Evolutionary conservation across 495 filamentous ascomycete species (phyloP).

Genomic region (Penicilliopsis zonata): DNA sequence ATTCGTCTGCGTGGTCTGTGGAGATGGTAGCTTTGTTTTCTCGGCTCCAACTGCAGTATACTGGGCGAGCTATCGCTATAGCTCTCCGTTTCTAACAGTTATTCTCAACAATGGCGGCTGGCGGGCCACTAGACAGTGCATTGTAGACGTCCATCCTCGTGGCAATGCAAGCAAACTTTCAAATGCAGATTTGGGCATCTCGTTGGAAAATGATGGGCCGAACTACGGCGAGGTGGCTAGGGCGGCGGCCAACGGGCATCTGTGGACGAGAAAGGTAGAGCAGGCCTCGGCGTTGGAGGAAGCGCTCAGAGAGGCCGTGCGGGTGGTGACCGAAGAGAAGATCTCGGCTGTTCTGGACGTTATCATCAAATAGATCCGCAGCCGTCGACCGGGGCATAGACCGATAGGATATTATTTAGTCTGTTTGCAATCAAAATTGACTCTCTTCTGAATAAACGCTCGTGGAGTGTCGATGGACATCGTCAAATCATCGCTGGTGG

Average conservation of each 20-base stretch:
- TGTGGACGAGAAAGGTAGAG: conserved; percentile 8
- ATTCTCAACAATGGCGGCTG: conserved; percentile 18
- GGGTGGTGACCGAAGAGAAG: neutral
- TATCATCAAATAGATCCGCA: neutral
- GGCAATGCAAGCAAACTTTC: conserved; percentile 5
- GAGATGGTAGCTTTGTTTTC: conserved; percentile 20
- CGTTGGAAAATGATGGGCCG: conserved; percentile 10
- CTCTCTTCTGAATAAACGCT: too few relatives aligned
- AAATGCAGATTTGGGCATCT: conserved; percentile 10
- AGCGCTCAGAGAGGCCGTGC: neutral
- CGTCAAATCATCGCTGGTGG: conserved; percentile 1
- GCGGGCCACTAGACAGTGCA: conserved; percentile 9
- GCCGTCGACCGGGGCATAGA: neutral
- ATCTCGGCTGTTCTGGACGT: conserved; percentile 1
- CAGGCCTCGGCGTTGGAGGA: neutral
- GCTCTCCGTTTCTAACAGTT: conserved; percentile 16
- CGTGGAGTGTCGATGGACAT: too few relatives aligned
- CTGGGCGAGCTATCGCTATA: conserved; percentile 15
- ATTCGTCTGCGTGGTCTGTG: conserved; percentile 14
- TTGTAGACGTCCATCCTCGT: conserved; percentile 9
- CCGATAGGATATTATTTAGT: too few relatives aligned
- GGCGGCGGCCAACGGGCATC: conserved; percentile 10
- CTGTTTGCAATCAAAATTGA: neutral
- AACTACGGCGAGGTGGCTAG: conserved; percentile 11
- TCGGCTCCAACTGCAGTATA: conserved; percentile 14